phyloP scores from a whole-genome alignment of 2,329 filamentous ascomycete genomes.

The Colletotrichum cuscutae region DNA sequence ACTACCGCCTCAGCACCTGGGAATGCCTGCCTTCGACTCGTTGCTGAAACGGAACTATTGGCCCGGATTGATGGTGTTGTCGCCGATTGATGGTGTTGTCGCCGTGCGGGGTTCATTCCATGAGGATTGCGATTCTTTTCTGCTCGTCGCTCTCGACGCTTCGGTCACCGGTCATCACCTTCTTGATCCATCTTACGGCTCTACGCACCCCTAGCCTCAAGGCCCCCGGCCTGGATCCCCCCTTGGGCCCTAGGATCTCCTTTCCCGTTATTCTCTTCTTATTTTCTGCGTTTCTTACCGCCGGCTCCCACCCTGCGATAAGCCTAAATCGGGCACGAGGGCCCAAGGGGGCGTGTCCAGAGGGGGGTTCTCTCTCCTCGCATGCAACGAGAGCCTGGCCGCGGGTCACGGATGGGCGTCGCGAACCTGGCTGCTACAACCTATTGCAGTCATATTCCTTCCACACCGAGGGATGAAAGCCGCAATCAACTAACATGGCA shows the following conservation, averaged over 20 bases:
- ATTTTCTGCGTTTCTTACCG: neutral
- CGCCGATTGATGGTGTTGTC: slow-evolving; percentile 18
- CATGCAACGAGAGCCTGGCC: neutral
- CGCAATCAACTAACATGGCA: slow-evolving; percentile 14
- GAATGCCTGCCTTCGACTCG: neutral
- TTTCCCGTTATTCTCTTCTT: neutral
- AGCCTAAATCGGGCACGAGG: neutral
- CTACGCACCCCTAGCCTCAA: neutral
- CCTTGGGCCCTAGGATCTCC: neutral
- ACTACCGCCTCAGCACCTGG: neutral
- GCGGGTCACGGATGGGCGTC: neutral
- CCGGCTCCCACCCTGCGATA: slow-evolving; percentile 8
- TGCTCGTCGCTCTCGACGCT: neutral
- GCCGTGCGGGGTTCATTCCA: slow-evolving; percentile 21
- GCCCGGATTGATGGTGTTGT: slow-evolving; percentile 20
- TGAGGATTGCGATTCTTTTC: neutral
- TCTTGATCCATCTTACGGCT: neutral
- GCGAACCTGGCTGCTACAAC: slow-evolving; percentile 4
- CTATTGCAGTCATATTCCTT: slow-evolving; percentile 5
- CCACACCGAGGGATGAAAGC: slow-evolving; percentile 3
- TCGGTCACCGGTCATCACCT: neutral
- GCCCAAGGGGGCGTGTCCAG: neutral
- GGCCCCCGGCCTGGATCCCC: no score
- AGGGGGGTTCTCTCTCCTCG: neutral
- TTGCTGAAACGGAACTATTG: slow-evolving; percentile 29